These are phyloP conservation scores for Cerrena zonata DNA, from an alignment of 1,284 basidiomycete genomes.

Conservation along the genomic window DNA sequence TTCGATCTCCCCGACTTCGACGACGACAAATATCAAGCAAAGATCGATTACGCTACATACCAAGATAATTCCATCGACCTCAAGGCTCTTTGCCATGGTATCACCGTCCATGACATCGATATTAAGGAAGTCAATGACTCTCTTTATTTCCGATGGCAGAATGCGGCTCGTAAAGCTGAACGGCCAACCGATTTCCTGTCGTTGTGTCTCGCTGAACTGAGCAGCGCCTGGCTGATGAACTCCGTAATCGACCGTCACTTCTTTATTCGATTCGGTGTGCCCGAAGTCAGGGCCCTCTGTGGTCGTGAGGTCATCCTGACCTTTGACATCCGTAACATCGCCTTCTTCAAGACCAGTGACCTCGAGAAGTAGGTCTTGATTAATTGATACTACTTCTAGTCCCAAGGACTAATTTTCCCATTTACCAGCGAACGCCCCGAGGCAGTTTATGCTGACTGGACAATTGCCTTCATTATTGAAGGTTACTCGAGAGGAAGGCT, in stretches of 20 bases:
- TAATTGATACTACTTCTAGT: neutral
- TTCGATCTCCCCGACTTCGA: conserved; percentile 29
- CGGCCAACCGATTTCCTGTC: conserved; percentile 15
- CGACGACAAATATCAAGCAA: conserved; percentile 13
- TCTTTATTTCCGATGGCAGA: conserved; percentile 28
- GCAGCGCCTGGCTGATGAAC: conserved; percentile 15
- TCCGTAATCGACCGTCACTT: conserved; percentile 18
- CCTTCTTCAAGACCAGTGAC: conserved; percentile 21
- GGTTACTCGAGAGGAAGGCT: conserved; percentile 17
- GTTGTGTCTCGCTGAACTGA: conserved; percentile 23
- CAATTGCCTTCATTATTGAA: conserved; percentile 28
- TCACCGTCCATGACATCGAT: conserved; percentile 18
- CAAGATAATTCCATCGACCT: conserved; percentile 20
- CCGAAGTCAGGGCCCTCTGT: conserved; percentile 27
- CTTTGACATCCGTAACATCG: conserved; percentile 25
- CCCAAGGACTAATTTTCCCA: neutral
- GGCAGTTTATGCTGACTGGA: conserved; percentile 21
- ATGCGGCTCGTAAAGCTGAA: conserved; percentile 22
- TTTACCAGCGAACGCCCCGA: conserved; percentile 9
- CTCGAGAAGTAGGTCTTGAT: conserved; percentile 19
- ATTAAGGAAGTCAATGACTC: conserved; percentile 28
- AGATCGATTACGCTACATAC: neutral
- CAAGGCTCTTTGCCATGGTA: conserved; percentile 15
- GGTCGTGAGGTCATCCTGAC: conserved; percentile 28
- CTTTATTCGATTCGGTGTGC: conserved; percentile 25